These are phyloP conservation scores for Chlorophyllum brunneum DNA, from an alignment of 768 basidiomycete genomes.

Conservation along the genomic window DNA sequence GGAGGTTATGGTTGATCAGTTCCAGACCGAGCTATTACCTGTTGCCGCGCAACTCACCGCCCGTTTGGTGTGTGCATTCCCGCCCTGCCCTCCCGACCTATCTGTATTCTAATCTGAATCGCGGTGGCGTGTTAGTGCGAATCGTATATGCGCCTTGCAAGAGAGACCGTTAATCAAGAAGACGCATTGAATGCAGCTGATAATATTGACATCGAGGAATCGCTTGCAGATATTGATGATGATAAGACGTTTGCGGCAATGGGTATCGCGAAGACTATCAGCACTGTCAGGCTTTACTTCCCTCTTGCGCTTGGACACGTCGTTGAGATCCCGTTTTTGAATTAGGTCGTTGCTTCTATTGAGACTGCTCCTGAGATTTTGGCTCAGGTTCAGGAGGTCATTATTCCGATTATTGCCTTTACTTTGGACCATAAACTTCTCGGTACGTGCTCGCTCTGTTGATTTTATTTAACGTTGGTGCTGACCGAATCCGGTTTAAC, in stretches of 20 bases:
- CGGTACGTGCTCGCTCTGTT: constrained; percentile 41
- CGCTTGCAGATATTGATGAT: constrained; percentile 59
- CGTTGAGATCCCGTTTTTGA: neutral
- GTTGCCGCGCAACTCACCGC: constrained; percentile 79
- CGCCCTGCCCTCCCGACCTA: neutral
- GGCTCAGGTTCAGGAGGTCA: constrained; percentile 74
- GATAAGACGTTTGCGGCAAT: constrained; percentile 87
- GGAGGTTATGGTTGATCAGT: constrained; percentile 84
- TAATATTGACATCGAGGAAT: constrained; percentile 51
- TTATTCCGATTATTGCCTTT: constrained; percentile 72
- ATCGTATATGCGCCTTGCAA: constrained; percentile 75
- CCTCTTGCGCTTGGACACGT: neutral
- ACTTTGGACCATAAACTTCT: constrained; percentile 76
- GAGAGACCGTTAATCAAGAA: constrained; percentile 57
- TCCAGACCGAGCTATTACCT: constrained; percentile 79
- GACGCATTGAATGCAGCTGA: constrained; percentile 38
- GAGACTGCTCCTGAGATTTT: constrained; percentile 73
- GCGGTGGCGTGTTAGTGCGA: constrained; percentile 58
- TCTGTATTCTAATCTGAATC: neutral
- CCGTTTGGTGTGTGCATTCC: constrained; percentile 54
- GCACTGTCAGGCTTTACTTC: constrained; percentile 47
- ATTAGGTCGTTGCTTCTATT: constrained; percentile 69
- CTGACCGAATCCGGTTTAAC: constrained; percentile 5
- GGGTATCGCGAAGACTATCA: constrained; percentile 83
- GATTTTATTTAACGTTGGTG: neutral